Evolutionary conservation across 1,284 basidiomycete genomes (phyloP), one percentile per base, ranked within the genome.

Genomic region (Trichosporon sp.): DNA sequence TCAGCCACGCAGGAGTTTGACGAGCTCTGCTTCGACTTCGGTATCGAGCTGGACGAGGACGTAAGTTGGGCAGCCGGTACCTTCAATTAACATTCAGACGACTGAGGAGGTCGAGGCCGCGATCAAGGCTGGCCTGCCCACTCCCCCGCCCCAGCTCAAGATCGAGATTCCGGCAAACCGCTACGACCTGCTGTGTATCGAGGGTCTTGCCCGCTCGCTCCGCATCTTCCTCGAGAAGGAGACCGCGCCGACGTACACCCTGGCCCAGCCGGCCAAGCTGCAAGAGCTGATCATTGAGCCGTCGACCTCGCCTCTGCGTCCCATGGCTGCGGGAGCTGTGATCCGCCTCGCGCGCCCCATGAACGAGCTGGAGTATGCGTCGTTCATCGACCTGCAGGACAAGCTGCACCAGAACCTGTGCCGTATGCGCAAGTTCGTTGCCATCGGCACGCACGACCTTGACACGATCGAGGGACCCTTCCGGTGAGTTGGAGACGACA

Each of bases 301-400:
- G 2, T 92, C 93, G 80, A 93, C 93, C 4, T 87, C 89, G 70
- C 88, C 89, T 84, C 90, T 99, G 76, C 89, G 97, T 75, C 96
- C 96, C 0, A 91, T 90, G 85, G 95, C 98, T 80, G 94, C 94
- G 4, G 91, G 91, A 71, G 96, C 95, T 14, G 87, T 99, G 68
- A 88, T 99, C 67, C 91, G 97, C 73, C 92, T 96, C 79, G 86
- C 98, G 80, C 89, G 90, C 77, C 81, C 84, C 70, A 96, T 99
- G 86, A 95, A 92, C 26, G 89, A 90, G 51, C 88, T 90, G 71
- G 94, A 92, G 68, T 99, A 99, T 82, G 92, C 92, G 51, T 96
- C 93, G 74, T 99, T 99, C 88, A 98, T 99, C 80, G 97, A 98
- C 80, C 86, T 98, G 19, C 97, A 99, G 85, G 97, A 99, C 84